Conservation (phyloP, 2,329 filamentous ascomycete species). For the Trichoderma sp. region DNA sequence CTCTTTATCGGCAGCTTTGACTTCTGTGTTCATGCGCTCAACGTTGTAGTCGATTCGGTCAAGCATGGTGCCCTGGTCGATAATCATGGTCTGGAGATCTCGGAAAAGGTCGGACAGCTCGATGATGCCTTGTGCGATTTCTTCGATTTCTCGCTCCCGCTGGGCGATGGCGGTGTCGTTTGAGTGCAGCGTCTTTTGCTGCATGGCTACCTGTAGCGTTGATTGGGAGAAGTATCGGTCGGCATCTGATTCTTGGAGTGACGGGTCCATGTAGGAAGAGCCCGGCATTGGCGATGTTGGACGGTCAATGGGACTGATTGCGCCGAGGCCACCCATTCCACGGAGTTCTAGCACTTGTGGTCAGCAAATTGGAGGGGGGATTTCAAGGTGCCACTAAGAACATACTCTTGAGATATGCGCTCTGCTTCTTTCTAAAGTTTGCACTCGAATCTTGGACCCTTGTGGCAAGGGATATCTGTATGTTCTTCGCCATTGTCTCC, state of each 20-base stretch:
- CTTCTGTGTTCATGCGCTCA: conserved; percentile 89
- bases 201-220: conserved; percentile 76
- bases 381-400: neutral
- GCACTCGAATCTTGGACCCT: conserved; percentile 91
- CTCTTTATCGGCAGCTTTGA: conserved; percentile 91
- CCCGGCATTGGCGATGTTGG: conserved; percentile 52
- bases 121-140: conserved; percentile 97
- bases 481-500: conserved; percentile 93
- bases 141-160: conserved; percentile 93
- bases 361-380: neutral
- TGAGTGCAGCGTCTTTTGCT: conserved; percentile 66
- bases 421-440: conserved; percentile 94
- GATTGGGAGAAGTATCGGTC: conserved; percentile 91
- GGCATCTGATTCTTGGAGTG: conserved; percentile 87
- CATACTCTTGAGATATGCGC: conserved; percentile 89
- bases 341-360: conserved; percentile 61
- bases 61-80: conserved; percentile 86
- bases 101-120: conserved; percentile 96
- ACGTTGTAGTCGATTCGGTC: conserved; percentile 98
- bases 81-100: conserved; percentile 93
- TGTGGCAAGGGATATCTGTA: conserved; percentile 86
- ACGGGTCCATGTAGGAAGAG: conserved; percentile 74
- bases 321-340: conserved; percentile 63
- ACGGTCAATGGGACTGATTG: conserved; percentile 54
- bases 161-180: conserved; percentile 87